Percentiles rank a stretch among this genome's conserved stretches.
Evolutionary conservation across 768 basidiomycete genomes (phyloP).

Genomic region (Boletus vermiculosoides): DNA sequence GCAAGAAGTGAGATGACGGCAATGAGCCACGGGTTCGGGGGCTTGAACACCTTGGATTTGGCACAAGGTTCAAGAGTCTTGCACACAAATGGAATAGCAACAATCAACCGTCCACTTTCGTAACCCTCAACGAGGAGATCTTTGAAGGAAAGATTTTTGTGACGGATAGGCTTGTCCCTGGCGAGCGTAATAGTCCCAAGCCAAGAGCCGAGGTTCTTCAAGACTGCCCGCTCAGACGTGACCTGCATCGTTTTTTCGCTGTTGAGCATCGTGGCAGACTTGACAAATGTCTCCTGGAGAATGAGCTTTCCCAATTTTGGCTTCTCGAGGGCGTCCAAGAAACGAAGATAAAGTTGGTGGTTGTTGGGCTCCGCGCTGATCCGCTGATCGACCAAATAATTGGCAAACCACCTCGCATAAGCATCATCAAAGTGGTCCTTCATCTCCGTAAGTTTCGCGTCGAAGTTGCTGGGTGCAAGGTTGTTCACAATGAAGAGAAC

Average conservation of each 20-base stretch:
- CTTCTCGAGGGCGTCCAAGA: conserved; percentile 80
- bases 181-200: conserved; percentile 92
- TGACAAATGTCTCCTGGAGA: conserved; percentile 90
- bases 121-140: conserved; percentile 96
- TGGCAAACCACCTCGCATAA: conserved; percentile 93
- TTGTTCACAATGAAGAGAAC: conserved; percentile 99
- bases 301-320: conserved; percentile 69
- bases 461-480: conserved; percentile 91
- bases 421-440: conserved; percentile 76
- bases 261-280: conserved; percentile 84
- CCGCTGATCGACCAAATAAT: conserved; percentile 95
- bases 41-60: conserved; percentile 88
- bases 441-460: conserved; percentile 85
- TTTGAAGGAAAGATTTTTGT: conserved; percentile 94
- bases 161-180: conserved; percentile 86
- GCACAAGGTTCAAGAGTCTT: conserved; percentile 91
- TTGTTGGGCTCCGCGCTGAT: conserved; percentile 97
- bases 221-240: conserved; percentile 75
- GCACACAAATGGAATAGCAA: conserved; percentile 98
- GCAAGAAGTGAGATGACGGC: conserved; percentile 87
- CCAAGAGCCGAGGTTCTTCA: conserved; percentile 97
- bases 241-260: conserved; percentile 87
- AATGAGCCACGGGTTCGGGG: conserved; percentile 99
- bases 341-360: conserved; percentile 90
- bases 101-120: conserved; percentile 84